Evolutionary conservation across 1,284 basidiomycete genomes (phyloP), one percentile per base, ranked within the genome.

Genomic region (Fomes fomentarius): DNA sequence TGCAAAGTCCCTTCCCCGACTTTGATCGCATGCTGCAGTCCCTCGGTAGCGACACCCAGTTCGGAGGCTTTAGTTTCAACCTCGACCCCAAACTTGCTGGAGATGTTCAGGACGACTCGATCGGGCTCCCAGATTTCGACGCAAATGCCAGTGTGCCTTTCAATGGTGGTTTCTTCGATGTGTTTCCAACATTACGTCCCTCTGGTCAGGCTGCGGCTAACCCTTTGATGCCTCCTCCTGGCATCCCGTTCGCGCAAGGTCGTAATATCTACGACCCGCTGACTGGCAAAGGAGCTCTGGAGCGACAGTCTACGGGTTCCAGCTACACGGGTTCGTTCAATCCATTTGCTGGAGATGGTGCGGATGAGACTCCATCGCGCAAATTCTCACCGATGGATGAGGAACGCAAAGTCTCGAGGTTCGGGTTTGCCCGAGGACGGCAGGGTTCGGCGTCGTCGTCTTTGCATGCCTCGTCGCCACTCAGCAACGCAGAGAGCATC

Each of bases 1-100:
- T 75, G 43, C 73, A 82, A 56, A 92, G 82, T 68, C 89, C 92
- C n/a, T 94, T 93, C 78, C 92, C 92, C n/a, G 92, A 94, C 64
- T 87, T 94, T 58, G 91, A 94, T 69, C 82, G 89, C 19, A 92
- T 89, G 26, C 73, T 93, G 50, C 83, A 88, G 63, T 84, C 81
- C 44, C 75, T 91, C 38, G 82, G 80, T 15, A 80, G 78, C 56
- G 81, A 83, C 58, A 79, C 73, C 50, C 72, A 74, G 44, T 77
- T 73, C 50, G 84, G 83, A 37, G 85, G 89, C 3, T 93, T 92
- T 71, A 91, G 87, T 66, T 93, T 93, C 72, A 91, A 85, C 67
- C 74, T 93, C 46, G 90, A 92, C 69, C 87, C 87, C 14, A 89
- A 85, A 57, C 74, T 93, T 21, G 88, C 83, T 14, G 75, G 72